Percentiles rank a stretch among this genome's conserved stretches.
These are phyloP conservation scores for Hypoxylon sp. DNA, from an alignment of 2,329 filamentous ascomycete species.

Conservation along the genomic window DNA sequence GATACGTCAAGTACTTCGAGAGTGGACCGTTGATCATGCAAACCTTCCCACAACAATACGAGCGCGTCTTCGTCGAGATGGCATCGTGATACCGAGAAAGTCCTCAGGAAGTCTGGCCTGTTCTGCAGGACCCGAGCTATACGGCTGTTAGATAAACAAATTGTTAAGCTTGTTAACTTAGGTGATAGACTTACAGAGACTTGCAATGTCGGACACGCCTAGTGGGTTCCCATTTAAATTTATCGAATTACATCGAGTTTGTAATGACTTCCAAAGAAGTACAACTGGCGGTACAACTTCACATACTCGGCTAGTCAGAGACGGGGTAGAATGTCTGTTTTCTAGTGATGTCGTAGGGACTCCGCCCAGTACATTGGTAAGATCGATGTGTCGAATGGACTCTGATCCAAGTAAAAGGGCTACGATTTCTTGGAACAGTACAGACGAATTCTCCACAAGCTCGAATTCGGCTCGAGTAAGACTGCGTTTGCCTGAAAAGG, in stretches of 20 bases:
- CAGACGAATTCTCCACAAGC: constrained; percentile 63
- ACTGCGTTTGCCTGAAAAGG: constrained; percentile 55
- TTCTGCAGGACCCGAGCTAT: constrained; percentile 52
- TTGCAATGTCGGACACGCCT: constrained; percentile 62
- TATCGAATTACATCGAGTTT: constrained; percentile 66
- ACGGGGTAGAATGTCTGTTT: constrained; percentile 18
- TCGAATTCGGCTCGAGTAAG: constrained; percentile 65
- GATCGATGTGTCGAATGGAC: constrained; percentile 68
- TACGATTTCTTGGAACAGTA: constrained; percentile 70
- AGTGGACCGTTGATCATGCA: constrained; percentile 62
- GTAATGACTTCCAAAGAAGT: constrained; percentile 63
- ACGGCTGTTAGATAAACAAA: constrained; percentile 20
- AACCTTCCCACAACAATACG: constrained; percentile 62
- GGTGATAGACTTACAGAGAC: constrained; percentile 59
- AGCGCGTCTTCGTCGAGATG: constrained; percentile 66
- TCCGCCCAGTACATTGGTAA: constrained; percentile 60
- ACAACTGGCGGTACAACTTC: constrained; percentile 66
- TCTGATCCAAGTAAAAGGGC: constrained; percentile 69
- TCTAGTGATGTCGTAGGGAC: constrained; percentile 37
- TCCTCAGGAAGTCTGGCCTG: constrained; percentile 59
- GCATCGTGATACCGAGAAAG: constrained; percentile 67
- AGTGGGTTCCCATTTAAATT: constrained; percentile 66
- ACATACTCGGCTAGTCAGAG: constrained; percentile 41
- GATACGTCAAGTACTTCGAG: constrained; percentile 67
- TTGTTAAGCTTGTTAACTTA: neutral